Conservation (phyloP, 2,329 filamentous ascomycete genomes). For the Beauveria brongniartii region DNA sequence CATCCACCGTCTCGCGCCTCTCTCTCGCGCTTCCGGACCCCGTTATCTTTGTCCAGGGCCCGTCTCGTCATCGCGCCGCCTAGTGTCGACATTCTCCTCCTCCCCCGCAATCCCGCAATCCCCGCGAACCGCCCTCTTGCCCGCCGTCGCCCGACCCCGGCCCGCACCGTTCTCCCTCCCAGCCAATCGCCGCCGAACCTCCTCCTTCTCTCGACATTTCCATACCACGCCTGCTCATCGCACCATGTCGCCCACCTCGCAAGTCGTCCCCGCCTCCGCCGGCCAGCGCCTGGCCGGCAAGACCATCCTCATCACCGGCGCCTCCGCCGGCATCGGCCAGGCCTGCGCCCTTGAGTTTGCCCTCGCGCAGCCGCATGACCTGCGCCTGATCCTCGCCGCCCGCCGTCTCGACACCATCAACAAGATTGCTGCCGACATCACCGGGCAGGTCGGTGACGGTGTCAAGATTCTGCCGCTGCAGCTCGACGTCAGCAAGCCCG, state of each 20-base stretch:
- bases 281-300: constrained; percentile 84
- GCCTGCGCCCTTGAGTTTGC: constrained; percentile 87
- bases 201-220: not conserved
- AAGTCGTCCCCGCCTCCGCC: constrained; percentile 48
- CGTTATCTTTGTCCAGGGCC: constrained; percentile 11
- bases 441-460: constrained; percentile 64
- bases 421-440: constrained; percentile 68
- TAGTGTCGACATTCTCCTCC: constrained; percentile 10
- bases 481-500: constrained; percentile 77
- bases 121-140: not conserved
- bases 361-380: constrained; percentile 65
- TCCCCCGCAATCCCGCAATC: constrained; percentile 1
- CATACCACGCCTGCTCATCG: not conserved
- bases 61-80: constrained; percentile 12
- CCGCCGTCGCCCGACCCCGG: not conserved
- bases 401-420: constrained; percentile 71
- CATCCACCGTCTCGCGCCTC: not conserved
- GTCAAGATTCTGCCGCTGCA: constrained; percentile 77
- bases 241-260: constrained; percentile 32
- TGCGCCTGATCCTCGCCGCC: constrained; percentile 85
- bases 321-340: constrained; percentile 84
- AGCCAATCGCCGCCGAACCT: not conserved
- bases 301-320: constrained; percentile 85
- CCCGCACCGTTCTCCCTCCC: not conserved
- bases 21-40: not conserved